A percentile compares a stretch with the other conserved stretches of the same genome.
phyloP scores from a whole-genome alignment of 75 land plant species.

The Sequoia sempervirens region DNA sequence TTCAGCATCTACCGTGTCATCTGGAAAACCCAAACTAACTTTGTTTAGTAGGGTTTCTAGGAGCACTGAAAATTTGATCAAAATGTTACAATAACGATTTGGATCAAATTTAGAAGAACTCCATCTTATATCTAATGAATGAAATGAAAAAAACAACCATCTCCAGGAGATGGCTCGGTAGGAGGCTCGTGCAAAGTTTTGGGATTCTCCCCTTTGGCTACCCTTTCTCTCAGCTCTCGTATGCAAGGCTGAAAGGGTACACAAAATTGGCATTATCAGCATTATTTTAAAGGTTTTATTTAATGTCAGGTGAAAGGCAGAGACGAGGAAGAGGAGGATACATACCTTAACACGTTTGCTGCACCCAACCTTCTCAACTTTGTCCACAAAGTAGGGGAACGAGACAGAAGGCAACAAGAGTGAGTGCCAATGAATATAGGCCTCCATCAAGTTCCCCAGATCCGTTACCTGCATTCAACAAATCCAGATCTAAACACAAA shows the following conservation, averaged over 20 bases:
- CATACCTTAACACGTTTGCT: constrained; percentile 71
- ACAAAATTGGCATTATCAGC: background rate
- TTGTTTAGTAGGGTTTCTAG: background rate
- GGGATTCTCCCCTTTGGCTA: constrained; percentile 73
- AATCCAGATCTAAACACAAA: background rate
- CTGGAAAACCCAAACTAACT: background rate
- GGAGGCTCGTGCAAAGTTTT: constrained; percentile 49
- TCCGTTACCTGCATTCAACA: constrained; percentile 51
- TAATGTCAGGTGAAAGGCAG: background rate
- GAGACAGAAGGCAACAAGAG: constrained; percentile 69
- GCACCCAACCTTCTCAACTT: constrained; percentile 73
- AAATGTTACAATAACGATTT: background rate
- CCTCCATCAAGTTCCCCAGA: constrained; percentile 62
- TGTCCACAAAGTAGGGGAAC: constrained; percentile 75
- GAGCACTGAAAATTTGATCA: background rate
- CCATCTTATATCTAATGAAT: background rate
- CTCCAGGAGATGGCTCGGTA: constrained; percentile 4
- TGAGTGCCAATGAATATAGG: constrained; percentile 80
- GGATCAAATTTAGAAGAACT: background rate
- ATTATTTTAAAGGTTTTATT: background rate
- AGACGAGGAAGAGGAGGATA: background rate
- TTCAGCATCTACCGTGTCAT: constrained; percentile 8
- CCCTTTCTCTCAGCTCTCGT: constrained; percentile 57
- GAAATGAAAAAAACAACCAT: background rate
- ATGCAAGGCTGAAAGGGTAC: constrained; percentile 42